These are phyloP conservation scores for Rhodotorula sphaerocarpa DNA, from an alignment of 768 basidiomycete genomes.

Conservation along the genomic window DNA sequence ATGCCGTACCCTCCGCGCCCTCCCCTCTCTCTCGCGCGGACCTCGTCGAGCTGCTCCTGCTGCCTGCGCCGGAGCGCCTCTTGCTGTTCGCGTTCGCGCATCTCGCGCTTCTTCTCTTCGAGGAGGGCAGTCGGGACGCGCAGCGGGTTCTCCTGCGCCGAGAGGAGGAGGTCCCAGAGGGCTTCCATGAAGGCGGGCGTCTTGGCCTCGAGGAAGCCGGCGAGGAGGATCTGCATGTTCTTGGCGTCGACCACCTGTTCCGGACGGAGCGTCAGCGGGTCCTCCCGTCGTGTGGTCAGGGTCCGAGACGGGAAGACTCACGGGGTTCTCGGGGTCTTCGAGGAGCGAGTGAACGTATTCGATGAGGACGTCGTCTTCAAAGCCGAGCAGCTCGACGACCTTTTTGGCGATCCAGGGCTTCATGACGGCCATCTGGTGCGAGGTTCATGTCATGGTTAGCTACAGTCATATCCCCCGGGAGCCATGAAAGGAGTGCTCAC, in stretches of 20 bases:
- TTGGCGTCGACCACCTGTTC: slow-evolving; percentile 75
- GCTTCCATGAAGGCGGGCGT: slow-evolving; percentile 78
- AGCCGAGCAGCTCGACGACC: slow-evolving; percentile 76
- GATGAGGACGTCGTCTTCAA: slow-evolving; percentile 94
- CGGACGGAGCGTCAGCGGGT: too few species aligned
- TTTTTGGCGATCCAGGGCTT: slow-evolving; percentile 92
- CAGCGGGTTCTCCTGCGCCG: slow-evolving; percentile 78
- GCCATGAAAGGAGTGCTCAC: background rate
- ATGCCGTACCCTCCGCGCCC: slow-evolving; percentile 40
- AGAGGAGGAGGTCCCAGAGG: slow-evolving; percentile 84
- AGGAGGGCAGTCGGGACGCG: slow-evolving; percentile 85
- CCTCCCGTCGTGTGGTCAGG: too few species aligned
- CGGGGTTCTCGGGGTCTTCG: slow-evolving; percentile 76
- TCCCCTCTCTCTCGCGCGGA: slow-evolving; percentile 57
- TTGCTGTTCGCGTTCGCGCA: slow-evolving; percentile 51
- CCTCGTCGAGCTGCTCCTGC: slow-evolving; percentile 57
- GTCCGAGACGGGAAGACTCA: slow-evolving; percentile 44
- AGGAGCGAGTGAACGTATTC: slow-evolving; percentile 93
- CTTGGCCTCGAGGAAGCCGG: slow-evolving; percentile 81
- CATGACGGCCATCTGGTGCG: slow-evolving; percentile 86
- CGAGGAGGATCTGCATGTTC: slow-evolving; percentile 90
- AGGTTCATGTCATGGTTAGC: slow-evolving; percentile 50
- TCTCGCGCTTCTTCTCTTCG: slow-evolving; percentile 84
- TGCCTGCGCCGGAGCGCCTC: slow-evolving; percentile 49
- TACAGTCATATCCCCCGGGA: too few species aligned